Base-by-base conservation (phyloP, 2,329 filamentous ascomycete genomes). In the Didymellaceae sp. region DNA sequence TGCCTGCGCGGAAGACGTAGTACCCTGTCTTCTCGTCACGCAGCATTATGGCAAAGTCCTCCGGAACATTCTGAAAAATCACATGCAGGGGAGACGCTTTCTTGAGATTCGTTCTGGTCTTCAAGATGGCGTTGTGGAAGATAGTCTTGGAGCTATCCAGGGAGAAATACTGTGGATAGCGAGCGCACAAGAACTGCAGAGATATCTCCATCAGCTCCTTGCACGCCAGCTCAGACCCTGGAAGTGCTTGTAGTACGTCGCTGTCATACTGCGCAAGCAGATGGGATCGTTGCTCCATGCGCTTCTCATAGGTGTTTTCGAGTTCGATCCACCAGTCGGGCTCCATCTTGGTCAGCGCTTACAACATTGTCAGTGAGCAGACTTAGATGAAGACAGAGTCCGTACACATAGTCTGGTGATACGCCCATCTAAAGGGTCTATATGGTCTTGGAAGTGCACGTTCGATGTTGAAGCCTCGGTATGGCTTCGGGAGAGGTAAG, bases 321-420 rank as follows among this genome's bases (percentile, higher is more conserved):
- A 96, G 80, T 73, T 96, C 91, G n/a, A 96, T 77, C 91, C 91
- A 96, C 83, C 87, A 96, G 67, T 95, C 86, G 0, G 85, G 77
- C 55, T 96, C 89, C 71, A 94, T 76, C 61, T 90, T 95, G 33
- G 82, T 86, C 7, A 93, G 77, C 2, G 90, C 89, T 94, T 52
- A 2, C 20, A 4, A 9, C 0, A n/a, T 4, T 4, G 9, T 50
- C 4, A 50, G 39, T 25, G 18, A 4, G 2, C 17, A 9, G 8
- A 11, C 2, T 2, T 21, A 6, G 6, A 26, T 7, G 13, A 5
- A 10, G 6, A 10, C 2, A 4, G 3, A 4, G 1, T 5, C 79
- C 86, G 62, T 82, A 93, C 90, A 89, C 91, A 96, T 95, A 0
- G 90, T 95, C 67, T 96, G 91, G 67, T 94, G 89, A 66, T 95